Evolutionary conservation across 169 alveolate species (phyloP), one percentile per base, ranked within the genome.

Genomic region (Theileria sp.): DNA sequence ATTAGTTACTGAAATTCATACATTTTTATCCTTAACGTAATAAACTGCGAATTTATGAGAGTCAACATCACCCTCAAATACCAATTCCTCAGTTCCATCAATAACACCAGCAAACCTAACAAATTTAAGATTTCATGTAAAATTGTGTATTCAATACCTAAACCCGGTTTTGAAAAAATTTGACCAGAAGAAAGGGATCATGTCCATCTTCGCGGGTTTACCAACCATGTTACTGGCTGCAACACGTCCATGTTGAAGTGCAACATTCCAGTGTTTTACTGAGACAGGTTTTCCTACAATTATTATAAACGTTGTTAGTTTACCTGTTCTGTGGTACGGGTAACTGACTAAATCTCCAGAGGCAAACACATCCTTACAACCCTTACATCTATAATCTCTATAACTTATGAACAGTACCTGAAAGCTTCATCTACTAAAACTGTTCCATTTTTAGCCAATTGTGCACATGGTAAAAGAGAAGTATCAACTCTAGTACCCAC

Each of bases 261-360:
- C 95, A 9, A 92, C 95, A 51, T 92, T 89, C 94, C 94, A 92
- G 62, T 92, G 95, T 56, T 92, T 86, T 6, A 92, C 82, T 25
- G 89, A 80, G 6, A 89, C 50, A 28, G 67, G 68, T 2, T 88
- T 86, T 6, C 86, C 92, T 86, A 26, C 4, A 60, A 32, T 25
- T 21, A 23, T 30, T 64, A 10, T 15, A n/a, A 25, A 67, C 0
- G n/a, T 25, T 15, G 61, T 19, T 19, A 54, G 50, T 28, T 17
- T 65, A 81, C 94, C 92, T 23, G 86, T 81, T 23, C 80, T 21
- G 64, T 81, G 91, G 58, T 91, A 91, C 5, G 94, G 94, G 79
- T 86, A 91, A 13, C 81, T 73, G 15, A 90, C 92, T 13, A 91
- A 76, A 71, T 91, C 94, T 1, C 94, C 94, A 12, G 93, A 91